Evolutionary conservation across 2,329 filamentous ascomycete genomes (phyloP).

Genomic region (Cercospora sesami): DNA sequence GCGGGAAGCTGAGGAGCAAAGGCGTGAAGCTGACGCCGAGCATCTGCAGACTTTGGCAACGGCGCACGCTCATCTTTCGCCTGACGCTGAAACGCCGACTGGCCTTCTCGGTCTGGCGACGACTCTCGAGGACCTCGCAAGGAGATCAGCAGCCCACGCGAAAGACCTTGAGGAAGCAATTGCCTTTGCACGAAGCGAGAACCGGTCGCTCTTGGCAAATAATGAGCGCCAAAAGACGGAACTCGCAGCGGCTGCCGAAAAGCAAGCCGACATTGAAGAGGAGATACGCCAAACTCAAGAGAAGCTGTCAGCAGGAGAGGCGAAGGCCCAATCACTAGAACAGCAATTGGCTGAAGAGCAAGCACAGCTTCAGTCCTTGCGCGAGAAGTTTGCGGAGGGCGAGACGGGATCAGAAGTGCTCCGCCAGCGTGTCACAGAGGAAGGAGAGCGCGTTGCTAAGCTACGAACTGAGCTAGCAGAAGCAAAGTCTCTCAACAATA

Average conservation of each 20-base stretch:
- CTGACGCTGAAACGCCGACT: constrained; percentile 39
- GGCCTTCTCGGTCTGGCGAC: constrained; percentile 43
- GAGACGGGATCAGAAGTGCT: constrained; percentile 80
- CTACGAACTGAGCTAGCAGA: constrained; percentile 71
- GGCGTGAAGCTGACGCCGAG: constrained; percentile 49
- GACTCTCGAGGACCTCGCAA: constrained; percentile 49
- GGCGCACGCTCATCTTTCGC: constrained; percentile 44
- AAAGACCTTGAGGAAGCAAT: constrained; percentile 50
- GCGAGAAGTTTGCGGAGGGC: constrained; percentile 73
- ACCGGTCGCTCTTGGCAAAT: constrained; percentile 43
- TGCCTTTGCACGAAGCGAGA: constrained; percentile 50
- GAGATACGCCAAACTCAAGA: constrained; percentile 43
- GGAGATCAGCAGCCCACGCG: constrained; percentile 45
- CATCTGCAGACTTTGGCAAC: constrained; percentile 36
- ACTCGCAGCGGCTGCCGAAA: constrained; percentile 32
- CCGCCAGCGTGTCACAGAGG: constrained; percentile 71
- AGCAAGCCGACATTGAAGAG: constrained; percentile 42
- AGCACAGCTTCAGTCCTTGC: constrained; percentile 66
- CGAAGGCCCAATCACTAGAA: constrained; percentile 49
- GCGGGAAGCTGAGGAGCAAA: constrained; percentile 57
- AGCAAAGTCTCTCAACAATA: constrained; percentile 72
- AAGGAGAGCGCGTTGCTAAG: constrained; percentile 68
- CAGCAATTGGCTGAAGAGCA: constrained; percentile 65
- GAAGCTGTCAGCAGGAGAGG: constrained; percentile 50
- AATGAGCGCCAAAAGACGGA: constrained; percentile 44